Evolutionary conservation across 1,284 basidiomycete genomes (phyloP).

Genomic region (Ganoderma lucidum): DNA sequence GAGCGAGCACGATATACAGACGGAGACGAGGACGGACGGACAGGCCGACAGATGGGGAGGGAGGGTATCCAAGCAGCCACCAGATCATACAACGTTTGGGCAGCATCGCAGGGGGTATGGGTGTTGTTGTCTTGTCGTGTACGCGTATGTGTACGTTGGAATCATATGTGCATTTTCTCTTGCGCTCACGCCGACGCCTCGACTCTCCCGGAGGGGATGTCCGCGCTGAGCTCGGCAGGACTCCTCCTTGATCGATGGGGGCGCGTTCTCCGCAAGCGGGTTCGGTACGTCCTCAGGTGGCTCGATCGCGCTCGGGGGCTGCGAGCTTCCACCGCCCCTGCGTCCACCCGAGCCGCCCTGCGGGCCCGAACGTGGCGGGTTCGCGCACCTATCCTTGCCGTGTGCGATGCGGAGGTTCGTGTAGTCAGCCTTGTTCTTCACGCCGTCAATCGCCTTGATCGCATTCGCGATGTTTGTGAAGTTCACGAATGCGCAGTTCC

Average conservation of each 20-base stretch:
- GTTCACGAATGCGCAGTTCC: slow-evolving; percentile 95
- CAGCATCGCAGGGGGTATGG: slow-evolving; percentile 32
- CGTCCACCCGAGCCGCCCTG: slow-evolving; percentile 63
- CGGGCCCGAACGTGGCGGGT: slow-evolving; percentile 83
- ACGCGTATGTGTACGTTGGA: slow-evolving; percentile 8
- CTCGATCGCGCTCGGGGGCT: slow-evolving; percentile 42
- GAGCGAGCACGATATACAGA: slow-evolving; percentile 35
- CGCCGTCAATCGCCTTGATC: slow-evolving; percentile 93
- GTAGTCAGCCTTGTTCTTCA: slow-evolving; percentile 89
- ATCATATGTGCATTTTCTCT: slow-evolving; percentile 28
- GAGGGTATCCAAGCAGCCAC: slow-evolving; percentile 42
- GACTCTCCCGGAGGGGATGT: slow-evolving; percentile 37
- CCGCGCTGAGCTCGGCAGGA: slow-evolving; percentile 15
- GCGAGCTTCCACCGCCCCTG: slow-evolving; percentile 47
- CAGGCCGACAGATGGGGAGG: slow-evolving; percentile 12
- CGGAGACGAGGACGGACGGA: slow-evolving; percentile 11
- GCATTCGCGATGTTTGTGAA: slow-evolving; percentile 93
- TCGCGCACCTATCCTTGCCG: slow-evolving; percentile 95
- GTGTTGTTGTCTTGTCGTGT: slow-evolving; percentile 28
- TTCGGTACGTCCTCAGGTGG: slow-evolving; percentile 33
- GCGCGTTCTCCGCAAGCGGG: slow-evolving; percentile 31
- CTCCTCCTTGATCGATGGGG: slow-evolving; percentile 38
- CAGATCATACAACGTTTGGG: slow-evolving; percentile 31
- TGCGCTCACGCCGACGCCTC: slow-evolving; percentile 31
- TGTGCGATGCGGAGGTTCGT: slow-evolving; percentile 85